phyloP scores from a whole-genome alignment of 345 rosid species.

The Psidium guajava region DNA sequence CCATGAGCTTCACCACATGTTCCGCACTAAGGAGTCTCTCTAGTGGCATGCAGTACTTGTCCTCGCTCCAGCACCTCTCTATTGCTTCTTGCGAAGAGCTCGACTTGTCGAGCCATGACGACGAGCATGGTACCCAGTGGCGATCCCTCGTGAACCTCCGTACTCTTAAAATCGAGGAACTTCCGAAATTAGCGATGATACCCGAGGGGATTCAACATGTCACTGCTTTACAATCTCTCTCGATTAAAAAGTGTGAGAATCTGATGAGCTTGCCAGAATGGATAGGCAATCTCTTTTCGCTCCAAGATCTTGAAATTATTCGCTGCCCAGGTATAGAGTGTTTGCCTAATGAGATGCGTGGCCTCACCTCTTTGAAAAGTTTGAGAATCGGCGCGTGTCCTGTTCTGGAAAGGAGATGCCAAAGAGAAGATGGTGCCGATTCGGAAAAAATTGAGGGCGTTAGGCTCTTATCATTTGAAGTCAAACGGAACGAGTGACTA shows the following conservation, averaged over 20 bases:
- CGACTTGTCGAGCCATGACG: not conserved
- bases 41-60: not conserved
- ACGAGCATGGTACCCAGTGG: not conserved
- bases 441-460: no score
- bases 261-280: not conserved
- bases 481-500: no score
- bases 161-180: not conserved
- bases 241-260: fast-evolving
- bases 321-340: not conserved
- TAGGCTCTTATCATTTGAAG: no score
- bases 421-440: no score
- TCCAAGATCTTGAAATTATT: not conserved
- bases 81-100: not conserved
- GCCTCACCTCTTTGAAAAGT: no score
- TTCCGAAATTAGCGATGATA: no score
- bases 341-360: not conserved
- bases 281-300: not conserved
- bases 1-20: not conserved
- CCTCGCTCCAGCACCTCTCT: not conserved
- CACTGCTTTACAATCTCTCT: not conserved
- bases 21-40: not conserved
- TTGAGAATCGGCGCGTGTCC: no score
- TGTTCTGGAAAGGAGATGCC: no score
- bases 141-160: not conserved
- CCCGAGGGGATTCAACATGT: not conserved